Evolutionary conservation across 176 grass and related monocot species (phyloP).

Genomic region (Triticum dicoccoides): DNA sequence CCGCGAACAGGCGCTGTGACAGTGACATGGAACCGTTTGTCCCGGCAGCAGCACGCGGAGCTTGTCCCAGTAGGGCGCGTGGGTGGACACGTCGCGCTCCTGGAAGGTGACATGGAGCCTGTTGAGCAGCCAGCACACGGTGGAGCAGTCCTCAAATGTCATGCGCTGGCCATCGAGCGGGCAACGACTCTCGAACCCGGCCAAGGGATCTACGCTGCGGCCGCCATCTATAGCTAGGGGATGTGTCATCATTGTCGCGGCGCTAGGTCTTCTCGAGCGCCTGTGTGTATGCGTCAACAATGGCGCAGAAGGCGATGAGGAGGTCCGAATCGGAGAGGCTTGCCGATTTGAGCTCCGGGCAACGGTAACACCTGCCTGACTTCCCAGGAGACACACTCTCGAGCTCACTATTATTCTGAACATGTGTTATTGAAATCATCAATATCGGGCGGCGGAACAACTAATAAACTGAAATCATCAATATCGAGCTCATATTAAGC

Average conservation of each 20-base stretch:
- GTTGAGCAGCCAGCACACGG: slow-evolving; percentile 54
- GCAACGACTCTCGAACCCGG: slow-evolving; percentile 44
- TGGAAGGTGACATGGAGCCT: slow-evolving; percentile 56
- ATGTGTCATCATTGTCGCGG: not conserved
- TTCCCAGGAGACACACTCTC: not conserved
- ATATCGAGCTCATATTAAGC: no score
- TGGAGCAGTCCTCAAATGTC: slow-evolving; percentile 76
- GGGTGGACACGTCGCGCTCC: slow-evolving; percentile 77
- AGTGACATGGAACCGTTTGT: not conserved
- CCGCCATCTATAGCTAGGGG: not conserved
- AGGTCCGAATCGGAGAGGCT: slow-evolving; percentile 86
- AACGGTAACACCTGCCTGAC: slow-evolving; percentile 25
- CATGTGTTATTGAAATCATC: no score
- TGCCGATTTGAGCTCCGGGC: slow-evolving; percentile 55
- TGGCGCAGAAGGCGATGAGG: slow-evolving; percentile 61
- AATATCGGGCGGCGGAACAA: no score
- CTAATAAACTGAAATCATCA: no score
- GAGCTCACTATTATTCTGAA: not conserved
- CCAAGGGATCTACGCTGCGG: slow-evolving; percentile 33
- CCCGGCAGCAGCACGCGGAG: slow-evolving; percentile 40
- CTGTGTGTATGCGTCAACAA: slow-evolving; percentile 50
- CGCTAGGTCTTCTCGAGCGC: slow-evolving; percentile 31
- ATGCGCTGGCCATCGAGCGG: slow-evolving; percentile 53
- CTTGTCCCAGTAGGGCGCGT: slow-evolving; percentile 58
- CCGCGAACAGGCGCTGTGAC: slow-evolving; percentile 65